Evolutionary conservation across 345 rosid species (phyloP), one percentile per base, ranked within the genome.

Genomic region (Turnera subulata): DNA sequence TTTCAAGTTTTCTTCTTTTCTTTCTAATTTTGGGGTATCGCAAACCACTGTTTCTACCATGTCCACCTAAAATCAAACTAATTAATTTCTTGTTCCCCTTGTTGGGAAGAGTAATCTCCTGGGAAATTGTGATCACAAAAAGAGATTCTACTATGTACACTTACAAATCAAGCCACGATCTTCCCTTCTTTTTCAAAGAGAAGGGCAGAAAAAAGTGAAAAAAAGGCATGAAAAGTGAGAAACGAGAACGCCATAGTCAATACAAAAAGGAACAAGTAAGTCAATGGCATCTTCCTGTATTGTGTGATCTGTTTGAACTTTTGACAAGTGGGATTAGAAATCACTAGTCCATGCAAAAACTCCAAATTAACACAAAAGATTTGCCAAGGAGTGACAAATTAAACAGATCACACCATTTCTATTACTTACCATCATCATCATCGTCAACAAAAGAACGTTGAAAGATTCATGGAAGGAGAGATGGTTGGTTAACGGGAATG

Each of bases 401-500:
- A n/a, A n/a, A n/a, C n/a, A n/a, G n/a, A n/a, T 17, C 38, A 45
- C 53, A 46, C 55, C 60, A 20, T 14, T 46, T 37, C n/a, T n/a
- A n/a, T n/a, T n/a, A n/a, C n/a, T n/a, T 19, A 50, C 50, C 56
- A 6, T n/a, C 58, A 29, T 56, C 53, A 29, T n/a, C 35, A 29
- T 4, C 5, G 8, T 29, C 35, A 29, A 8, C 35, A 29, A 29
- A 29, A 29, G n/a, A n/a, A n/a, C 8, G 35, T 29, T 29, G 35
- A 29, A 29, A 8, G 5, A 29, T 29, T 29, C 5, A 29, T 29
- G 4, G 35, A 29, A 14, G 7, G 22, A 52, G 58, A 64, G 58
- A 53, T 42, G 66, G 50, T 70, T 50, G 74, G 78, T 74, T 78
- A 68, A 71, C 72, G 69, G 82, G 82, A 78, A 74, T 78, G 82